Percentiles rank a stretch among this genome's conserved stretches.
phyloP scores from a whole-genome alignment of 192 early-diverging fungal species.

The Coemansia umbellata region DNA sequence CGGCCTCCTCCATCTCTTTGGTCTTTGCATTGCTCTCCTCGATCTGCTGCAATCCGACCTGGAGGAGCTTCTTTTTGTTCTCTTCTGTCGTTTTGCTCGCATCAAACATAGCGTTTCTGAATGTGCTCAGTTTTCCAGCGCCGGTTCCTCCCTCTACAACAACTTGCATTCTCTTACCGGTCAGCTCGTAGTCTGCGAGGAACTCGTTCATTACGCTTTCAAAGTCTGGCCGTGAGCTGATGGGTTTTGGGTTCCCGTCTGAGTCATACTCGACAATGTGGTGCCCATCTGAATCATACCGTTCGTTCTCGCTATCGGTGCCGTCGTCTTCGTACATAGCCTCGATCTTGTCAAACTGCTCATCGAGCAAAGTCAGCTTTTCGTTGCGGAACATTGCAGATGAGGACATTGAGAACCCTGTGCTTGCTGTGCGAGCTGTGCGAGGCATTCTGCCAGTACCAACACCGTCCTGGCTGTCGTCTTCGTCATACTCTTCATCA shows the following conservation, averaged over 20 bases:
- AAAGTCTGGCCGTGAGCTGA: slow-evolving; percentile 67
- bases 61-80: slow-evolving; percentile 36
- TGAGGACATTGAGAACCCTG: slow-evolving; percentile 85
- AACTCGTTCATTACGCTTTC: slow-evolving; percentile 71
- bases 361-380: slow-evolving; percentile 85
- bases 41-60: slow-evolving; percentile 22
- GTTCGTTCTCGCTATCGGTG: slow-evolving; percentile 28
- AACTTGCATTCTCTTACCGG: slow-evolving; percentile 63
- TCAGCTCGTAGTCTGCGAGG: slow-evolving; percentile 73
- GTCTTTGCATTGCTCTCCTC: slow-evolving; percentile 24
- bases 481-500: slow-evolving; percentile 42
- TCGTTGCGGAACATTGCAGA: slow-evolving; percentile 91
- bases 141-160: slow-evolving; percentile 62
- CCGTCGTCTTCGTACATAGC: slow-evolving; percentile 41
- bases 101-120: slow-evolving; percentile 54
- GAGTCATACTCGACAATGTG: slow-evolving; percentile 53
- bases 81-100: slow-evolving; percentile 21
- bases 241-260: slow-evolving; percentile 47
- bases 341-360: slow-evolving; percentile 83
- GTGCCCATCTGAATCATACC: slow-evolving; percentile 58
- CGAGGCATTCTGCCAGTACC: slow-evolving; percentile 20
- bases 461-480: background rate
- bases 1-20: slow-evolving; percentile 36
- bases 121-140: slow-evolving; percentile 58
- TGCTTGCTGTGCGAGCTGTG: slow-evolving; percentile 47